Percentiles rank a stretch among this genome's conserved stretches.
These are phyloP conservation scores for Sarocladium brachiariae DNA, from an alignment of 2,329 filamentous ascomycete genomes.

Conservation along the genomic window DNA sequence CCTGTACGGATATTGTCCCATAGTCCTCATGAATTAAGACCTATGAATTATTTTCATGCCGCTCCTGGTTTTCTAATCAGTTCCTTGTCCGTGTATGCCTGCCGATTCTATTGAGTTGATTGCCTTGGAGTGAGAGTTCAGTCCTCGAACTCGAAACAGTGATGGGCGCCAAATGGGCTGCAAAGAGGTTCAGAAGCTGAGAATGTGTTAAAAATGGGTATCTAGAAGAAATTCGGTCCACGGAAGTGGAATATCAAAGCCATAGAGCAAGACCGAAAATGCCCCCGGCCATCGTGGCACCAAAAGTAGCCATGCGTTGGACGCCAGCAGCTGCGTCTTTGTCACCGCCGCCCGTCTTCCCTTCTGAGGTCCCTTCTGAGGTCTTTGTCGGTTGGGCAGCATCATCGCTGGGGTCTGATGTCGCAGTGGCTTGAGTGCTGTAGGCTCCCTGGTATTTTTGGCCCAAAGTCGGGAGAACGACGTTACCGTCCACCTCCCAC, in stretches of 20 bases:
- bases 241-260: background rate
- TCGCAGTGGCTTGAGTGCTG: conserved; percentile 14
- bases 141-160: too few relatives aligned
- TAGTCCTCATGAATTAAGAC: too few relatives aligned
- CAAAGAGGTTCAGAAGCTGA: too few relatives aligned
- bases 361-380: background rate
- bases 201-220: background rate
- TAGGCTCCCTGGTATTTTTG: conserved; percentile 33
- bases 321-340: conserved; percentile 9
- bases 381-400: background rate
- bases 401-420: conserved; percentile 11
- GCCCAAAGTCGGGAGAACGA: conserved; percentile 62
- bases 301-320: conserved; percentile 15
- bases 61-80: too few relatives aligned
- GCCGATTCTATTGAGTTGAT: too few relatives aligned
- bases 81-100: background rate
- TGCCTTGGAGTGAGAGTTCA: too few relatives aligned
- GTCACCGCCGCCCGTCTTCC: conserved; percentile 11
- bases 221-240: background rate
- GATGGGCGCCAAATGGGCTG: too few relatives aligned
- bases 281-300: background rate
- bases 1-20: too few relatives aligned
- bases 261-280: conserved; percentile 2
- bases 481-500: conserved; percentile 72
- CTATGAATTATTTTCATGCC: too few relatives aligned